Conservation (phyloP, 192 early-diverging fungal genomes). For the Jimgerdemannia lactiflua region DNA sequence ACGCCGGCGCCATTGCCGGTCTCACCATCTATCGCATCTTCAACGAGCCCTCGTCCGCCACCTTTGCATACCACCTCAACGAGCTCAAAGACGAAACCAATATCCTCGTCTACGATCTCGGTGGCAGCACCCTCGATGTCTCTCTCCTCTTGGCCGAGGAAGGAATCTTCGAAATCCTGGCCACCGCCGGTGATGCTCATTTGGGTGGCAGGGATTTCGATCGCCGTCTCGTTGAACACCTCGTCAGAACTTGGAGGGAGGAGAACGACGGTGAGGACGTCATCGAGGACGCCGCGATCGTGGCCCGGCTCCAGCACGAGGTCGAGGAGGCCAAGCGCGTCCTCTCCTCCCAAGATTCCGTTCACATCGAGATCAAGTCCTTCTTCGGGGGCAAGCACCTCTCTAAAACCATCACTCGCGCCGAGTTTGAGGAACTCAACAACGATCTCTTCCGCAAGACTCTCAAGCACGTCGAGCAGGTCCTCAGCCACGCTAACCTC, state of each 20-base stretch:
- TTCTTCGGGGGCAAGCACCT: conserved; percentile 87
- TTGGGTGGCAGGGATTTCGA: conserved; percentile 85
- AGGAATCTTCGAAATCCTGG: conserved; percentile 79
- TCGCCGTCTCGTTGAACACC: conserved; percentile 88
- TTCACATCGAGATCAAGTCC: conserved; percentile 91
- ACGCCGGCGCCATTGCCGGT: conserved; percentile 80
- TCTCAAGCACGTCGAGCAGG: conserved; percentile 91
- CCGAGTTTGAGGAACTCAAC: conserved; percentile 93
- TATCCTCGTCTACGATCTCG: conserved; percentile 80
- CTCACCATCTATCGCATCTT: conserved; percentile 80
- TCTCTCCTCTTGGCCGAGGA: conserved; percentile 74
- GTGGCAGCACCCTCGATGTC: conserved; percentile 87
- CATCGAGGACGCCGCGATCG: conserved; percentile 81
- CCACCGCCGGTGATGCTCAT: conserved; percentile 81
- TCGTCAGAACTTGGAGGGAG: conserved; percentile 91
- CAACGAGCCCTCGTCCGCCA: conserved; percentile 86
- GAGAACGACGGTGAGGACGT: conserved; percentile 80
- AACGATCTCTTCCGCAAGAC: conserved; percentile 54
- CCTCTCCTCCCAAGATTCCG: conserved; percentile 90
- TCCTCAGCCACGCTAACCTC: conserved; percentile 77
- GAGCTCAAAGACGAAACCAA: conserved; percentile 70
- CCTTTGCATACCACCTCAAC: conserved; percentile 84
- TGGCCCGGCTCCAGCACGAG: conserved; percentile 94
- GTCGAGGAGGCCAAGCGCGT: conserved; percentile 97
- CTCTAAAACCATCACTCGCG: conserved; percentile 91